Evolutionary conservation across 305 asterid species (phyloP).

Genomic region (Lippia alba): DNA sequence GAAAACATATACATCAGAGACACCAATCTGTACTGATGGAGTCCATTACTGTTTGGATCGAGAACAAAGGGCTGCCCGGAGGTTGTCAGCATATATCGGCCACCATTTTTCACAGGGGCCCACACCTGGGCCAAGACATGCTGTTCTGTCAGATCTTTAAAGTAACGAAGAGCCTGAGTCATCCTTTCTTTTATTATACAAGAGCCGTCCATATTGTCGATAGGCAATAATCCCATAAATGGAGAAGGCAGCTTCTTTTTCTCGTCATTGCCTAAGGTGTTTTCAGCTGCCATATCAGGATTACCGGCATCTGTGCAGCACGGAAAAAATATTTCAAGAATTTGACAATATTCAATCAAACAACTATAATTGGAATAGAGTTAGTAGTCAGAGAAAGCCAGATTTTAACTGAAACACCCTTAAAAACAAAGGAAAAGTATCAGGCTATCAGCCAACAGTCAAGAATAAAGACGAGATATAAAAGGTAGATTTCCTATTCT

Average conservation of each 20-base stretch:
- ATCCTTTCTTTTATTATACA: slow-evolving; percentile 84
- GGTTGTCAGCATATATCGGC: slow-evolving; percentile 79
- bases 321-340: slow-evolving; percentile 15
- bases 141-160: slow-evolving; percentile 76
- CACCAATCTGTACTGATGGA: slow-evolving; percentile 81
- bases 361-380: slow-evolving; percentile 2
- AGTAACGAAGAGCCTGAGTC: slow-evolving; percentile 90
- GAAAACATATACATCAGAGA: slow-evolving; percentile 75
- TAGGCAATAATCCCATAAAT: slow-evolving; percentile 50
- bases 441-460: slow-evolving; percentile 26
- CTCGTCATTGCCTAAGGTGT: slow-evolving; percentile 47
- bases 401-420: slow-evolving; percentile 5
- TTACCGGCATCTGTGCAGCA: slow-evolving; percentile 49
- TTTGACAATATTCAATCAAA: slow-evolving; percentile 19
- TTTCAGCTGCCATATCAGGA: slow-evolving; percentile 51
- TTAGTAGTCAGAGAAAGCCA: slow-evolving; percentile 25
- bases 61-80: slow-evolving; percentile 92
- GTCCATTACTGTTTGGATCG: slow-evolving; percentile 77
- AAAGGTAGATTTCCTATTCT: slow-evolving; percentile 9
- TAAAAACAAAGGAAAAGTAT: slow-evolving; percentile 15
- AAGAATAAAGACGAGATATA: slow-evolving; percentile 14
- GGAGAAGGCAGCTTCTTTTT: slow-evolving; percentile 61
- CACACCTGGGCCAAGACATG: slow-evolving; percentile 91
- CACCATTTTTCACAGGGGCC: slow-evolving; percentile 84
- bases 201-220: slow-evolving; percentile 61